Evolutionary conservation across 805 yeast genomes (phyloP).

Genomic region (Schizosaccharomyces japonicus): DNA sequence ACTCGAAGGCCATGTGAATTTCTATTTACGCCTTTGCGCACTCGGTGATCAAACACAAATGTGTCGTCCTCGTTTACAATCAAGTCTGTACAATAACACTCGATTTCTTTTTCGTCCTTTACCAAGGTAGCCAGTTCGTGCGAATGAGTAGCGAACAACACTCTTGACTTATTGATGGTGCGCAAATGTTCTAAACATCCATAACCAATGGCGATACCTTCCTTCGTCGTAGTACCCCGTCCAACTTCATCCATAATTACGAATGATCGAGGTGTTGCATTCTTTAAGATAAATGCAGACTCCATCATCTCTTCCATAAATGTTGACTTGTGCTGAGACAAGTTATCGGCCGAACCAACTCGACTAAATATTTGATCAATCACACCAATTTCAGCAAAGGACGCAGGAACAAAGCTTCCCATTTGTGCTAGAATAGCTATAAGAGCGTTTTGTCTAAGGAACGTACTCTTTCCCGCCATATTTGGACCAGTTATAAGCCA

Average conservation of each 20-base stretch:
- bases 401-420: slow-evolving; percentile 53
- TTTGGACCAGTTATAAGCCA: slow-evolving; percentile 13
- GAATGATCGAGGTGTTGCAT: slow-evolving; percentile 42
- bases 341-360: slow-evolving; percentile 52
- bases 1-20: slow-evolving; percentile 11
- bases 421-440: slow-evolving; percentile 47
- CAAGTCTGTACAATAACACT: slow-evolving; percentile 10
- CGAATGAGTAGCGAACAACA: slow-evolving; percentile 80
- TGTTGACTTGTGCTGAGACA: slow-evolving; percentile 57
- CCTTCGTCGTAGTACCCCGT: slow-evolving; percentile 64
- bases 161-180: slow-evolving; percentile 33
- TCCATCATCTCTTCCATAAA: slow-evolving; percentile 87
- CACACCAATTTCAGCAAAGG: slow-evolving; percentile 36
- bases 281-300: slow-evolving; percentile 41
- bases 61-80: slow-evolving; percentile 7
- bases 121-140: slow-evolving; percentile 16
- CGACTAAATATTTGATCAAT: slow-evolving; percentile 63
- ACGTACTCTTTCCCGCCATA: slow-evolving; percentile 69
- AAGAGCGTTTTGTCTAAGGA: slow-evolving; percentile 47
- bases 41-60: slow-evolving; percentile 8
- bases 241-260: slow-evolving; percentile 77
- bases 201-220: slow-evolving; percentile 68
- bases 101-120: slow-evolving; percentile 6
- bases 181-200: slow-evolving; percentile 41
- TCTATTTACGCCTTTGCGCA: slow-evolving; percentile 9